These are phyloP conservation scores for Coccomyxa subellipsoidea DNA, from an alignment of 163 green algal species.

Conservation along the genomic window DNA sequence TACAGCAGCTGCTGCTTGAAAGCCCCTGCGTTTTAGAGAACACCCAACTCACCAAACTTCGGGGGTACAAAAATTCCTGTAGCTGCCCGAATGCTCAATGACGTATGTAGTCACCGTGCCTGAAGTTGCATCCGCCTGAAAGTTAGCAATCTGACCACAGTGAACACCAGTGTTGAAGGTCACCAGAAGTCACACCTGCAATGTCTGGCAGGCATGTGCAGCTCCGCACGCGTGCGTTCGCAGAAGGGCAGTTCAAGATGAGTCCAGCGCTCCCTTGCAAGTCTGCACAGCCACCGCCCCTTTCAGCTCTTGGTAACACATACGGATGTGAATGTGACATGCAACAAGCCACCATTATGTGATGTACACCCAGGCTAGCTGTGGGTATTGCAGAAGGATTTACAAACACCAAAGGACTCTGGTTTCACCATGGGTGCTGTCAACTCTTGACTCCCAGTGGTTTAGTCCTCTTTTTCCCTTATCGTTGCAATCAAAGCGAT, in stretches of 20 bases:
- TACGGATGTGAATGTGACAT: neutral
- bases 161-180: neutral
- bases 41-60: neutral
- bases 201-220: neutral
- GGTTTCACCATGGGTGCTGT: too few species aligned
- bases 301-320: neutral
- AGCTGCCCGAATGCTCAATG: neutral
- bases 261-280: neutral
- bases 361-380: too few species aligned
- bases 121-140: too few species aligned
- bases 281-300: neutral
- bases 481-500: too few species aligned
- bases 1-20: slow-evolving; percentile 32
- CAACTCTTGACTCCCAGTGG: too few species aligned
- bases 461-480: too few species aligned
- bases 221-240: neutral
- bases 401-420: too few species aligned
- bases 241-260: neutral
- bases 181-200: neutral
- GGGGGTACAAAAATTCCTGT: neutral
- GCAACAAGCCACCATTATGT: too few species aligned
- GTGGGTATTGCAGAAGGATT: too few species aligned
- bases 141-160: too few species aligned
- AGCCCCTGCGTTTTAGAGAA: neutral
- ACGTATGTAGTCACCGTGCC: too few species aligned